Conservation (phyloP, 192 early-diverging fungal species). For the Geranomyces variabilis region DNA sequence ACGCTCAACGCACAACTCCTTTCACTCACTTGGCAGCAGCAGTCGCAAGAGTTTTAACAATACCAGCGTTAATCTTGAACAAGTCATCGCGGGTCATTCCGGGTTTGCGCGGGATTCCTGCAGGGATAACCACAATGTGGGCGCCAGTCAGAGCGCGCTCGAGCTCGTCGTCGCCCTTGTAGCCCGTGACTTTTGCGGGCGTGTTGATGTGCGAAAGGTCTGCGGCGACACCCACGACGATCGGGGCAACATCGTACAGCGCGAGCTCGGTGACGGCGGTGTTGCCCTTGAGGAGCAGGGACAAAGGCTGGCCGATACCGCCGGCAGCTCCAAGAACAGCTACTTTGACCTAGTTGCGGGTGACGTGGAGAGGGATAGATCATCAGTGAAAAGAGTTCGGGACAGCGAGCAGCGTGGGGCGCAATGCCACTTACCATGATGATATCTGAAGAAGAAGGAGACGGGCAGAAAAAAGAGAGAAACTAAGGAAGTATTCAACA, state of each 20-base stretch:
- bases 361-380: too few species aligned
- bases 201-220: slow-evolving; percentile 72
- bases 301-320: slow-evolving; percentile 69
- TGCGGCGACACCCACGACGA: slow-evolving; percentile 67
- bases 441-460: too few species aligned
- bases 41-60: slow-evolving; percentile 59
- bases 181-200: slow-evolving; percentile 53
- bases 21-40: slow-evolving; percentile 58
- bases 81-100: slow-evolving; percentile 75
- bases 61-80: slow-evolving; percentile 73
- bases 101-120: slow-evolving; percentile 69
- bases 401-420: too few species aligned
- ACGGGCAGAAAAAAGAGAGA: too few species aligned
- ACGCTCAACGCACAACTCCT: not conserved
- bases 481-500: too few species aligned
- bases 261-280: slow-evolving; percentile 57
- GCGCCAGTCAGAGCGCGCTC: slow-evolving; percentile 54
- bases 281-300: slow-evolving; percentile 65
- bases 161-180: slow-evolving; percentile 56
- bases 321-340: slow-evolving; percentile 72
- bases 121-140: slow-evolving; percentile 66
- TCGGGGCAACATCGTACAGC: slow-evolving; percentile 64
- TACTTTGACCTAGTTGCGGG: slow-evolving; percentile 46
- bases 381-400: too few species aligned
- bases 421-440: too few species aligned